A percentile compares a stretch with the other conserved stretches of the same genome.
Evolutionary conservation across 148 eudicot genomes (phyloP).

Genomic region (Rhododendron mucronatum): DNA sequence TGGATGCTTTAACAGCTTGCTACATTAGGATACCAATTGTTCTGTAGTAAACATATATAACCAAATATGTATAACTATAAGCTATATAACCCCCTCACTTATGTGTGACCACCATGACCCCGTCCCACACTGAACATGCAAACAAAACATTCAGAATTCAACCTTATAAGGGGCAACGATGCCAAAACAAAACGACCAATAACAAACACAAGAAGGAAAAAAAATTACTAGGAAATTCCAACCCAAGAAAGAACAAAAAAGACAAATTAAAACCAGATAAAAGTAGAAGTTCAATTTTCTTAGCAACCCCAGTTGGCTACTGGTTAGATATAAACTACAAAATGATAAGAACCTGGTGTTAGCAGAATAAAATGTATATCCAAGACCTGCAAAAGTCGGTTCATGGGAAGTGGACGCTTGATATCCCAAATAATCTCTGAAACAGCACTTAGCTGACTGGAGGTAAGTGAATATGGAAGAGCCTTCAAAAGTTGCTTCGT

Average conservation of each 20-base stretch:
- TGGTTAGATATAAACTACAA: background rate
- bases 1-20: background rate
- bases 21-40: background rate
- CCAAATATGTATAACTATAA: background rate
- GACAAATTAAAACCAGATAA: background rate
- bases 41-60: background rate
- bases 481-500: slow-evolving; percentile 56
- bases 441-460: slow-evolving; percentile 74
- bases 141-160: background rate
- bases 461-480: slow-evolving; percentile 77
- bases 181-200: background rate
- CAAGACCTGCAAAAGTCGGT: slow-evolving; percentile 83
- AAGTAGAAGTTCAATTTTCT: background rate
- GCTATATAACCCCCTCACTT: background rate
- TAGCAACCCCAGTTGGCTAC: background rate
- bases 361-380: slow-evolving; percentile 2
- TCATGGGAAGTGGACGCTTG: slow-evolving; percentile 86
- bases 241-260: background rate
- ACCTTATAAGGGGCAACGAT: background rate
- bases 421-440: slow-evolving; percentile 95
- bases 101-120: background rate
- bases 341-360: background rate
- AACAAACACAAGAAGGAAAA: background rate
- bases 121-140: background rate
- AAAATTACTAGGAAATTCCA: background rate